Evolutionary conservation across 495 filamentous ascomycete species (phyloP).

Genomic region (Annulohypoxylon maeteangense): DNA sequence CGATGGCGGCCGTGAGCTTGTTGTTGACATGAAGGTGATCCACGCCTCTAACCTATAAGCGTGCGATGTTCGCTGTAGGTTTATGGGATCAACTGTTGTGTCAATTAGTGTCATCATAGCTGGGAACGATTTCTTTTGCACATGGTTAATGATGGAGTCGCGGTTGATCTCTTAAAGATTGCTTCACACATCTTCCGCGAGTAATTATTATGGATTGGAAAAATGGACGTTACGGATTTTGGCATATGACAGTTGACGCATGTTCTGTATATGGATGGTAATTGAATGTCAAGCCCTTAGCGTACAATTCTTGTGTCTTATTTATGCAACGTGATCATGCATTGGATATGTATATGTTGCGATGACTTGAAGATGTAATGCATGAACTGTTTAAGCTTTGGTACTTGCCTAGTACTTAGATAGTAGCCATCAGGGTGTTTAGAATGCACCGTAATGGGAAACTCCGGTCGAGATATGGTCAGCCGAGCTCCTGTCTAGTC

Average conservation of each 20-base stretch:
- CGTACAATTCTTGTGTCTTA: conserved; percentile 20
- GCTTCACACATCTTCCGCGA: conserved; percentile 40
- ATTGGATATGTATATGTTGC: not conserved
- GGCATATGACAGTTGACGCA: conserved; percentile 46
- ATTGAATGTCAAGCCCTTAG: conserved; percentile 44
- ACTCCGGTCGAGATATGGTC: not conserved
- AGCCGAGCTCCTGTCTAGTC: not conserved
- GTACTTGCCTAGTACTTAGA: no score
- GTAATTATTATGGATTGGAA: conserved; percentile 46
- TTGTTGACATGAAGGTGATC: conserved; percentile 98
- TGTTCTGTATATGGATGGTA: conserved; percentile 49
- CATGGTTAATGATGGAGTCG: conserved; percentile 44
- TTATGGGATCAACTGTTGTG: conserved; percentile 38
- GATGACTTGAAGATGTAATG: not conserved
- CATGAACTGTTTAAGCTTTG: not conserved
- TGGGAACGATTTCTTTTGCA: conserved; percentile 30
- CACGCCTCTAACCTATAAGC: conserved; percentile 71
- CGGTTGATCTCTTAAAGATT: conserved; percentile 45
- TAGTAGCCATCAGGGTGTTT: conserved; percentile 13
- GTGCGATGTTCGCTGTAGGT: conserved; percentile 15
- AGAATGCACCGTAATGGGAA: not conserved
- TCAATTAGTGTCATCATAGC: conserved; percentile 37
- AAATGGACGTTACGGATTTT: conserved; percentile 45
- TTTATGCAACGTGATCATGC: not conserved
- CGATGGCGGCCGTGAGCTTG: conserved; percentile 92